Base-by-base conservation (phyloP, 2,329 filamentous ascomycete genomes). In the Alternaria triticina region DNA sequence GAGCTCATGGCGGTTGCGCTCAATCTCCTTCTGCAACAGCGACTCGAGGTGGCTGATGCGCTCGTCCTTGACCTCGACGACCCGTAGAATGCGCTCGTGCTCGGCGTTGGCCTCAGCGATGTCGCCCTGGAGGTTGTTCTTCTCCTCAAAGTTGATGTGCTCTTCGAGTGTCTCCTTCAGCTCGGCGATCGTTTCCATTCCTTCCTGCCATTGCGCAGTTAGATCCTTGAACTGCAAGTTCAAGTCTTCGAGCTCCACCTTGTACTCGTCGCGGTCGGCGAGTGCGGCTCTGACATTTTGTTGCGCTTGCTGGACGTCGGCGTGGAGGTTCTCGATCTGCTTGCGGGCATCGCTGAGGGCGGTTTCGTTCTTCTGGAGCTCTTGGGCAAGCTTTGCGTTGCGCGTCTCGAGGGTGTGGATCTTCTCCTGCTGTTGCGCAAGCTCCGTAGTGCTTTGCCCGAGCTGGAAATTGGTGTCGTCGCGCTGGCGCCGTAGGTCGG, bases 31-130 rank as follows among this genome's bases (percentile, higher is more conserved):
- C 49, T 74, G 72, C 20, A 62, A 47, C 47, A 71, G 64, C 10
- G 33, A 50, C 54, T 74, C 72, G 43, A 74, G 67, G 27, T 68
- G 58, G 25, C 49, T 54, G 54, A 74, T 74, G 62, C 72, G 71
- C 62, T 71, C 67, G 50, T 74, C 71, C 55, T 73, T 74, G 65
- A 74, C 65, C 4, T 61, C 36, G 22, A 73, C 44, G 10, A 57
- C 61, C 61, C 65, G 22, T 20, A 22, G 36, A 28, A n/a, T 20
- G 22, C 40, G 70, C 13, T 72, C 64, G n/a, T 61, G 55, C 20
- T 62, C 62, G 47, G 27, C 47, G 10, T 62, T 44, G 13, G 68
- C 43, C 20, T 46, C 47, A 3, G 66, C 62, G n/a, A 70, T 47
- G 40, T 72, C 70, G 33, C 62, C 49, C 54, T 69, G 23, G 5